Percentiles rank a stretch among this genome's conserved stretches.
Conservation (phyloP, 2,329 filamentous ascomycete species). For the Diaporthe helianthi region DNA sequence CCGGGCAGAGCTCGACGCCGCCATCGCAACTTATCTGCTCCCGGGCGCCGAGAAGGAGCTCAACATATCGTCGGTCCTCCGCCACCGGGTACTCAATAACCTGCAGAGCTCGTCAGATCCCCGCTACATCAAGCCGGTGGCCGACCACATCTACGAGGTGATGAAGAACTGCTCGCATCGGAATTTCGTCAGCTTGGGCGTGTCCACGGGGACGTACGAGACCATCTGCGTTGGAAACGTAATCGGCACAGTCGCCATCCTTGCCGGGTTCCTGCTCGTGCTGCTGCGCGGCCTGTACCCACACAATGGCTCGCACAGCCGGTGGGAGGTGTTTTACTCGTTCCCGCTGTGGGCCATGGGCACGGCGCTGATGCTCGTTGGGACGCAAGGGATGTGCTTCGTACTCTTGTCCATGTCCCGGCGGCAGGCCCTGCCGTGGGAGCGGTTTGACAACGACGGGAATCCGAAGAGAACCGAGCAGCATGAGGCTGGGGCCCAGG, state of each 20-base stretch:
- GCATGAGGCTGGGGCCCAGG: conserved; percentile 8
- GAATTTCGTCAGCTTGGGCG: conserved; percentile 60
- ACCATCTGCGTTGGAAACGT: conserved; percentile 55
- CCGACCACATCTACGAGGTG: conserved; percentile 54
- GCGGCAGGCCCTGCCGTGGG: conserved; percentile 55
- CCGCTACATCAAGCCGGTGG: conserved; percentile 49
- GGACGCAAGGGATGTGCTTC: conserved; percentile 55
- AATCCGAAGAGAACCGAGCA: neutral
- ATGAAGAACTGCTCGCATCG: conserved; percentile 57
- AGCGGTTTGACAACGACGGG: conserved; percentile 51
- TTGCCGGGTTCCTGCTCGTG: conserved; percentile 49
- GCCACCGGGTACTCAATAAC: conserved; percentile 46
- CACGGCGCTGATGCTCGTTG: conserved; percentile 50
- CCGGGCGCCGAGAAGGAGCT: conserved; percentile 54
- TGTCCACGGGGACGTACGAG: conserved; percentile 59
- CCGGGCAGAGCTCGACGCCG: conserved; percentile 46
- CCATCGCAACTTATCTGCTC: conserved; percentile 50
- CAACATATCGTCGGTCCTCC: conserved; percentile 53
- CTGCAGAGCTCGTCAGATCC: conserved; percentile 49
- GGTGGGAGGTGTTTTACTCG: conserved; percentile 50
- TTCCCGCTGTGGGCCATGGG: conserved; percentile 57
- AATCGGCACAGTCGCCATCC: conserved; percentile 50
- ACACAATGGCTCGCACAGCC: conserved; percentile 46
- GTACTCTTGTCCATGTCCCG: conserved; percentile 55
- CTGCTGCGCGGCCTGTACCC: conserved; percentile 50